These are phyloP conservation scores for Zea luxurians DNA, from an alignment of 176 grass and related monocot species.

Conservation along the genomic window DNA sequence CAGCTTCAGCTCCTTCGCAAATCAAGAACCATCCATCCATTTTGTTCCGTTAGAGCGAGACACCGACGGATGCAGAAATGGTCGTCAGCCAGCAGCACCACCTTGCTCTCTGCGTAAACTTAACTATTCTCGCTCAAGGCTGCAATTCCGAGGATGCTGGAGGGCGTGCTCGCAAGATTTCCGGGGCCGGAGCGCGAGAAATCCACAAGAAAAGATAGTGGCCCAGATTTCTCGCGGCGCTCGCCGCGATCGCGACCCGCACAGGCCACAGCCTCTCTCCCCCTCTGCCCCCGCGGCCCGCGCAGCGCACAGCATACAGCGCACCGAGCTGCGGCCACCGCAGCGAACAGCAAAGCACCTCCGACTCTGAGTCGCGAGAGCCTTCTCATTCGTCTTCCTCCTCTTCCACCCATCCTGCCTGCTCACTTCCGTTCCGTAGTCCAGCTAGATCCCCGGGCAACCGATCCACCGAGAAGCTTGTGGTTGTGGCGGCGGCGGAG, in stretches of 20 bases:
- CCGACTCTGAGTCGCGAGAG: not conserved
- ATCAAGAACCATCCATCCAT: not conserved
- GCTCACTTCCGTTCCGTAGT: not conserved
- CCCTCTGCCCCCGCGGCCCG: too few relatives aligned
- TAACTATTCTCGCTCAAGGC: too few relatives aligned
- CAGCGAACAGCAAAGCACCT: conserved; percentile 33
- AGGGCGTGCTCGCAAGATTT: conserved; percentile 13
- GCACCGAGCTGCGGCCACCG: not conserved
- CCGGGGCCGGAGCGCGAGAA: conserved; percentile 35
- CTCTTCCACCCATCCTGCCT: too few relatives aligned
- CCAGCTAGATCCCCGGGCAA: conserved; percentile 31
- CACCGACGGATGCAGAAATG: not conserved
- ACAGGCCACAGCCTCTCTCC: not conserved
- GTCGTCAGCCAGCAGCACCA: not conserved
- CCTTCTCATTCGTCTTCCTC: not conserved
- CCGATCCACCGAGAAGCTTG: not conserved
- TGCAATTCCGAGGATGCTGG: not conserved
- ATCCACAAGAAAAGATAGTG: conserved; percentile 95
- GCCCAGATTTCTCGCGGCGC: conserved; percentile 74
- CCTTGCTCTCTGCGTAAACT: not conserved
- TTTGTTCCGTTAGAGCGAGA: not conserved
- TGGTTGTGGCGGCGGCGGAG: conserved; percentile 18
- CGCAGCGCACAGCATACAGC: conserved; percentile 25
- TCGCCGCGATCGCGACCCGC: conserved; percentile 45
- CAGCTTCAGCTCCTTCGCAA: not conserved